Evolutionary conservation across 192 early-diverging fungal species (phyloP).

Genomic region (Backusella westeae): DNA sequence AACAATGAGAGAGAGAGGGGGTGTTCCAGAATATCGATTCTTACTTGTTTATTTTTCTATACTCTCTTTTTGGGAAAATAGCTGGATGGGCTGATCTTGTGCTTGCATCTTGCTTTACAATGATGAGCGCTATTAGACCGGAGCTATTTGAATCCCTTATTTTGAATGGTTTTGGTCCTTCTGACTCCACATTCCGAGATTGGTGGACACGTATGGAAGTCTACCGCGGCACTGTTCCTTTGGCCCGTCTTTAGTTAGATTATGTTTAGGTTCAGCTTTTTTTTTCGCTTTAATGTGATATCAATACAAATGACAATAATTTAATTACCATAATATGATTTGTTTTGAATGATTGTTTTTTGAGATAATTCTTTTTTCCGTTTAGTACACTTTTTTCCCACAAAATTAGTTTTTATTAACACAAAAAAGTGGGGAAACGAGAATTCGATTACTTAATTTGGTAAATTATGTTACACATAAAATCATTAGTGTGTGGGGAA

Average conservation of each 20-base stretch:
- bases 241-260: background rate
- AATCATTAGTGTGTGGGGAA: background rate
- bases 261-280: background rate
- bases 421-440: background rate
- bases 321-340: background rate
- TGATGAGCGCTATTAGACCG: slow-evolving; percentile 31
- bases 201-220: slow-evolving; percentile 39
- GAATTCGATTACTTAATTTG: background rate
- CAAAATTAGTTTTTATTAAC: background rate
- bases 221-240: slow-evolving; percentile 3
- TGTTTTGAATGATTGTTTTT: background rate
- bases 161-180: slow-evolving; percentile 24
- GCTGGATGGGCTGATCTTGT: slow-evolving; percentile 44
- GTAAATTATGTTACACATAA: background rate
- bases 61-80: slow-evolving; percentile 6
- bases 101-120: slow-evolving; percentile 33
- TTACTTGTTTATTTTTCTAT: background rate
- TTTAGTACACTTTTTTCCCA: background rate
- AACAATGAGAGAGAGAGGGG: background rate
- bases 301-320: background rate
- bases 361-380: background rate
- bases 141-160: slow-evolving; percentile 36
- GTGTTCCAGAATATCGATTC: background rate
- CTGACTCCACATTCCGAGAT: slow-evolving; percentile 29
- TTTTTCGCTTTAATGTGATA: background rate